phyloP scores from a whole-genome alignment of 1,284 basidiomycete genomes.

The Sporisorium scitamineum region DNA sequence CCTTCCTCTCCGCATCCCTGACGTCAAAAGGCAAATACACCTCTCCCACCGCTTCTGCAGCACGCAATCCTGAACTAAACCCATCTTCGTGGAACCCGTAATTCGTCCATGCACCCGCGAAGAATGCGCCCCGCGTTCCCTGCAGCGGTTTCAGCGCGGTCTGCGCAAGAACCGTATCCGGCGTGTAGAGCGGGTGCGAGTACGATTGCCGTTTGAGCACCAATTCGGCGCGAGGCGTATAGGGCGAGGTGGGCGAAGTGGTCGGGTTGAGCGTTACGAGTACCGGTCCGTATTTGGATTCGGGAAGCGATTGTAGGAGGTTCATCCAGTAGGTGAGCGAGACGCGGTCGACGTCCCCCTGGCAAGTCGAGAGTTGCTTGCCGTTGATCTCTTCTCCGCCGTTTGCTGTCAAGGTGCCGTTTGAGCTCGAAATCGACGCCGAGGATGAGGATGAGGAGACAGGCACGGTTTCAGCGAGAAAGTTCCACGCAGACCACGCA shows the following conservation, averaged over 20 bases:
- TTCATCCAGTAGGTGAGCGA: slow-evolving; percentile 79
- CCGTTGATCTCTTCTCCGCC: slow-evolving; percentile 14
- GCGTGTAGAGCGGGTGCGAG: slow-evolving; percentile 76
- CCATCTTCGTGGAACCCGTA: slow-evolving; percentile 85
- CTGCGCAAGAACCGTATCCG: slow-evolving; percentile 74
- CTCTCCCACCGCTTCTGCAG: slow-evolving; percentile 61
- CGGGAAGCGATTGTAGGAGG: slow-evolving; percentile 78
- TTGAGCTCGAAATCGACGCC: background rate
- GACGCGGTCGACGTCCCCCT: slow-evolving; percentile 51
- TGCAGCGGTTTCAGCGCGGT: slow-evolving; percentile 75
- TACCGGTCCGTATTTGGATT: slow-evolving; percentile 76
- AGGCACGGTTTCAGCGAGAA: slow-evolving; percentile 50
- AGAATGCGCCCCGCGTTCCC: slow-evolving; percentile 75
- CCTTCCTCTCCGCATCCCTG: slow-evolving; percentile 59
- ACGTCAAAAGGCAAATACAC: slow-evolving; percentile 70
- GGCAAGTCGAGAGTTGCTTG: background rate
- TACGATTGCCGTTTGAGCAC: slow-evolving; percentile 76
- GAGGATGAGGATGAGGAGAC: background rate
- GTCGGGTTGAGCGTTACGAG: slow-evolving; percentile 81
- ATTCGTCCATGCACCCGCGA: slow-evolving; percentile 82
- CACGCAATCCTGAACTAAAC: slow-evolving; percentile 74
- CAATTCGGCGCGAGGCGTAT: slow-evolving; percentile 31
- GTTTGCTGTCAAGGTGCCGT: background rate
- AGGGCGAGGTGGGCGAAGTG: slow-evolving; percentile 59
- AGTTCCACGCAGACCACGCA: slow-evolving; percentile 63